phyloP scores from a whole-genome alignment of 2,329 filamentous ascomycete genomes.

The Botrytis elliptica region DNA sequence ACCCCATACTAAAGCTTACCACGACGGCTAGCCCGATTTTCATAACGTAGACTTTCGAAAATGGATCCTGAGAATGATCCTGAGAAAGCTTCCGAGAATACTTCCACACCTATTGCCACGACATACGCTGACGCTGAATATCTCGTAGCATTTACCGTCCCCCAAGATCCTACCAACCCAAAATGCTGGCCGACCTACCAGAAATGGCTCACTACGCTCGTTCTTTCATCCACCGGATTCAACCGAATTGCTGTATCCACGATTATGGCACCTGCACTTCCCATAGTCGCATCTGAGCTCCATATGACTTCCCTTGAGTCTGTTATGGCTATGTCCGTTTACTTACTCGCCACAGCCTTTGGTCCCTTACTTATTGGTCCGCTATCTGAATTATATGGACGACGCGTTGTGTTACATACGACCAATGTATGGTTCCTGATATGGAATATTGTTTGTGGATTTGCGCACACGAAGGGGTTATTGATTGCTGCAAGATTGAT shows the following conservation, averaged over 20 bases:
- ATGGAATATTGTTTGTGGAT: conserved; percentile 54
- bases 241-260: neutral
- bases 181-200: neutral
- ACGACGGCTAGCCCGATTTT: neutral
- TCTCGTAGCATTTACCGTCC: conserved; percentile 26
- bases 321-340: neutral
- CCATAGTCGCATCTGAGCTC: neutral
- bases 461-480: conserved; percentile 44
- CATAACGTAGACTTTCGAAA: neutral
- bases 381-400: conserved; percentile 50
- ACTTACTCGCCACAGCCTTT: conserved; percentile 41
- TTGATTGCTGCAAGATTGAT: conserved; percentile 49
- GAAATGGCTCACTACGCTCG: neutral
- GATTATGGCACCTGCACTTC: neutral
- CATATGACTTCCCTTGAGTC: neutral
- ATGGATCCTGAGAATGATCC: neutral
- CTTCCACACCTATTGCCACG: neutral
- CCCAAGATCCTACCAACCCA: conserved; percentile 41
- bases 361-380: conserved; percentile 60
- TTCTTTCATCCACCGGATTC: neutral
- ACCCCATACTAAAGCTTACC: neutral
- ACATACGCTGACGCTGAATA: conserved; percentile 18
- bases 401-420: conserved; percentile 44
- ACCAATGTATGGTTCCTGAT: conserved; percentile 52
- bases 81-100: neutral